Evolutionary conservation across 495 filamentous ascomycete genomes (phyloP), one percentile per base, ranked within the genome.

Genomic region (Podospora pseudopauciseta): DNA sequence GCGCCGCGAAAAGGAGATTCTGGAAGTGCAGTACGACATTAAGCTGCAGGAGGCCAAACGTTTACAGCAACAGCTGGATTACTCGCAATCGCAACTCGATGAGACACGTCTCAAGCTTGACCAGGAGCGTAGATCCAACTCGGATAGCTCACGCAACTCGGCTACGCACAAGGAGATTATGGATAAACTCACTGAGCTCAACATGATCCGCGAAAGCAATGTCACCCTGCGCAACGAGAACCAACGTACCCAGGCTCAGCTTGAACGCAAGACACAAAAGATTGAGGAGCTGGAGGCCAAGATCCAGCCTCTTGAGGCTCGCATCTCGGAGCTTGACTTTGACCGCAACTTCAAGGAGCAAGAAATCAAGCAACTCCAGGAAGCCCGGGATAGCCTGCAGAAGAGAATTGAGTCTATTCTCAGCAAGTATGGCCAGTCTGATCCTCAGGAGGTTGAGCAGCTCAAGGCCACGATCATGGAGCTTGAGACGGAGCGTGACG

Each of bases 1-100:
- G 64, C 89, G 96, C n/a, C 88, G 91, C 58, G 96, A 98, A 80
- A 98, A 97, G 80, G 94, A 98, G 73, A 98, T 99, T 71, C 88
- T 97, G 3, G 94, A 98, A 67, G 92, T 97, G 6, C 94, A 98
- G 73, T 92, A 92, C 68, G 92, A 97, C 69, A 84, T 97, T 39
- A 92, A 92, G 60, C 81, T 89, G 0, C 91, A 97, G 74, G 95
- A 97, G 74, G 83, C 86, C 64, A 96, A 93, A 77, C 86, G 96
- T 30, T 79, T 97, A 4, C 90, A 93, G 68, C 93, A 97, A 66
- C 92, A 98, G 71, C 83, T 97, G 20, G 90, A 96, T 63, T 91
- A 97, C 79, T 84, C 90, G 16, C 92, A 92, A 69, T 86, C 87
- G 23, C 90, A 96, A 74, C 88, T 97, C 3, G 94, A 99, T 70